Evolutionary conservation across 768 basidiomycete species (phyloP), one percentile per base, ranked within the genome.

Genomic region (Leccinum rimulosum): DNA sequence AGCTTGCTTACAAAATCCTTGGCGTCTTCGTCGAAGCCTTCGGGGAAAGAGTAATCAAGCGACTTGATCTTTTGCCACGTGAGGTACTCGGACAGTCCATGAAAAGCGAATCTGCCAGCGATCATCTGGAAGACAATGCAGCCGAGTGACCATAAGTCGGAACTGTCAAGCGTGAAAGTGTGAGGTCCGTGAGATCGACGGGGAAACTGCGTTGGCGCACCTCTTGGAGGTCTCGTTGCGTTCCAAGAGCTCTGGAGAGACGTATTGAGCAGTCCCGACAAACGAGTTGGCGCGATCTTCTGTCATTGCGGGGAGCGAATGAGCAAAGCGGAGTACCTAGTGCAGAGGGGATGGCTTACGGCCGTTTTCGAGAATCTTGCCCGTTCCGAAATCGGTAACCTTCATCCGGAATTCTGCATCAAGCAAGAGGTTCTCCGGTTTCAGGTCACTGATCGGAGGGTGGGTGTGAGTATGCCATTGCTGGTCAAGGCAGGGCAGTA

Each of bases 361-460:
- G 54, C 76, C 78, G 22, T 80, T 69, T 60, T 87, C 84, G 35
- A 87, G 75, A 61, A 91, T 77, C 74, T 91, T 90, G 19, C 93
- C 93, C 4, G 93, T 95, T 6, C 97, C 97, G 73, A 98, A 98
- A 72, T 99, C 97, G 15, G 94, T 92, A n/a, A 99, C 83, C 73
- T 94, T 96, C 69, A 97, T 85, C 55, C 93, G 86, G 75, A 88
- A 91, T 15, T 86, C 82, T 36, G 82, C 82, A 65, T 96, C 94
- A n/a, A 99, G 80, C 9, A 99, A 80, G 31, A 98, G 79, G 70
- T 98, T 98, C 73, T 91, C 90, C 10, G 90, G 90, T 70, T 92
- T 91, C 33, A 92, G 79, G 69, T 92, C 89, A 57, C 86, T 87
- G 52, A 59, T 48, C 28, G 17, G 35, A 47, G 43, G 15, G n/a